Percentiles rank a stretch among this genome's conserved stretches.
Evolutionary conservation across 441 rosid genomes (phyloP).

Genomic region (Adansonia madagascariensis): DNA sequence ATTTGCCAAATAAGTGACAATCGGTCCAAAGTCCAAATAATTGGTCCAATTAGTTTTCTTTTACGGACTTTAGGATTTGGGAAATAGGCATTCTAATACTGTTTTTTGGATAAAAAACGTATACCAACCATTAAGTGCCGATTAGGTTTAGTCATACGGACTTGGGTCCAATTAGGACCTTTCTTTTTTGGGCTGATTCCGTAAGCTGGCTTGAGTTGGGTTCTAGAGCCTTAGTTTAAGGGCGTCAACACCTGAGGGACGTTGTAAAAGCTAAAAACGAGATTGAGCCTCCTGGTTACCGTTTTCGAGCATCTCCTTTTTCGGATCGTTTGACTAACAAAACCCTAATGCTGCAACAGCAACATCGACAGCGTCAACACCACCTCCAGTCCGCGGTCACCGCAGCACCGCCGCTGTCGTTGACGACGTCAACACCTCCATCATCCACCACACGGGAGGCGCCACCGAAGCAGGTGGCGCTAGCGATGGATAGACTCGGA

Average conservation of each 20-base stretch:
- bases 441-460: constrained; percentile 56
- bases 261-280: too few relatives aligned
- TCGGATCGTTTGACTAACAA: constrained; percentile 8
- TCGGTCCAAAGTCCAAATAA: neutral
- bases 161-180: neutral
- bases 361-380: constrained; percentile 32
- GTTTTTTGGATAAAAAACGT: too few relatives aligned
- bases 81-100: too few relatives aligned
- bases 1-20: neutral
- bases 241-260: too few relatives aligned
- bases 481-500: constrained; percentile 88
- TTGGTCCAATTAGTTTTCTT: neutral
- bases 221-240: neutral
- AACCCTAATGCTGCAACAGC: constrained; percentile 27
- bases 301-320: neutral
- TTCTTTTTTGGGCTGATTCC: neutral
- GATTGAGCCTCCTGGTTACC: neutral
- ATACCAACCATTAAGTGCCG: too few relatives aligned
- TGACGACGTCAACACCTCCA: constrained; percentile 34
- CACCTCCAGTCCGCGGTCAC: constrained; percentile 31
- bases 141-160: neutral
- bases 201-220: neutral
- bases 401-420: constrained; percentile 33
- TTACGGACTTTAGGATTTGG: too few relatives aligned
- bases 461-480: constrained; percentile 94